Percentiles rank a stretch among this genome's conserved stretches.
These are phyloP conservation scores for Cercospora canescens DNA, from an alignment of 2,329 filamentous ascomycete genomes.

Conservation along the genomic window DNA sequence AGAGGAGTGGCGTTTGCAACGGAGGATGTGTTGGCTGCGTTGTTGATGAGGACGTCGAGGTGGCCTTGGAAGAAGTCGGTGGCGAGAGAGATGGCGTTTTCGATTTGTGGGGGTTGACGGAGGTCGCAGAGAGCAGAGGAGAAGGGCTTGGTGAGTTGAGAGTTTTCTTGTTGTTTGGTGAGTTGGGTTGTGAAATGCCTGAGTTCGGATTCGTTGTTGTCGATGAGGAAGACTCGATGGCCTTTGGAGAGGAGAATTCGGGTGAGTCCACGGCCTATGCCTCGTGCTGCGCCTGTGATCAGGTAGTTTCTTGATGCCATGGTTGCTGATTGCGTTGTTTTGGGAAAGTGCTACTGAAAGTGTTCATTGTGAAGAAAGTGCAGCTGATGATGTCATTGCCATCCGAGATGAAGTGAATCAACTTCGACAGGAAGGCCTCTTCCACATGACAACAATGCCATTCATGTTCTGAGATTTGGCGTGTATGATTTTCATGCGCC, in stretches of 20 bases:
- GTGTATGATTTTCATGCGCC: no score
- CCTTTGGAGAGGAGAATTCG: conserved; percentile 40
- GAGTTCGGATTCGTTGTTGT: conserved; percentile 42
- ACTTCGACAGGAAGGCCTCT: neutral
- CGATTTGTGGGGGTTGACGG: conserved; percentile 34
- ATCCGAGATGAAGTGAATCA: neutral
- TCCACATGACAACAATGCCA: neutral
- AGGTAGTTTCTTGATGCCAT: conserved; percentile 41
- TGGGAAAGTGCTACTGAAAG: neutral
- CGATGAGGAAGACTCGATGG: conserved; percentile 44
- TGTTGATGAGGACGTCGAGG: conserved; percentile 47
- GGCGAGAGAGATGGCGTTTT: conserved; percentile 32
- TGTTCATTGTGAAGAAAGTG: neutral
- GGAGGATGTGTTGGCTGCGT: conserved; percentile 42
- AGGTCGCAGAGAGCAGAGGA: conserved; percentile 27
- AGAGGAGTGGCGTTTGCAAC: conserved; percentile 34
- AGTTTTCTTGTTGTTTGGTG: conserved; percentile 13
- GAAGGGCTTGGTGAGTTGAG: conserved; percentile 28
- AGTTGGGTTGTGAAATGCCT: conserved; percentile 37
- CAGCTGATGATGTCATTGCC: conserved; percentile 1
- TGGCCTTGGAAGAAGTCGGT: conserved; percentile 37
- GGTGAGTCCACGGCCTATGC: conserved; percentile 41
- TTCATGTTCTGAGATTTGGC: neutral
- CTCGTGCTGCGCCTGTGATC: conserved; percentile 41
- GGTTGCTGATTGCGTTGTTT: neutral